Base-by-base conservation (phyloP, 352 stramenopile species). In the Phytophthora hibernalis region DNA sequence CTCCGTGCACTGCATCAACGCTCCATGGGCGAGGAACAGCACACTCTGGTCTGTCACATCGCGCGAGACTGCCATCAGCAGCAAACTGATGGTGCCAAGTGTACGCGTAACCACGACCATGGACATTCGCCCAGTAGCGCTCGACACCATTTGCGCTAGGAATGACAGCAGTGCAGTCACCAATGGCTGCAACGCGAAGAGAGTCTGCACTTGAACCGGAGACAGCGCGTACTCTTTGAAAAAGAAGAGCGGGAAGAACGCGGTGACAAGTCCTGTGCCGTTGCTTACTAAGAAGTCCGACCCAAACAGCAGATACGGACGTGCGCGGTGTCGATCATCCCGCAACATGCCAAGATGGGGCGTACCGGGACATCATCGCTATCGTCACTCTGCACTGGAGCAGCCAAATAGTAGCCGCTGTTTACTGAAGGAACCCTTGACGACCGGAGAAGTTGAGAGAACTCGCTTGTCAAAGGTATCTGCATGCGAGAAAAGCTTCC, bases 241-340 rank as follows among this genome's bases (percentile, higher is more conserved):
- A 51, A 94, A 85, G 64, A 91, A 92, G 8, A 94, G 70, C 31
- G 83, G 77, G 54, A 92, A 81, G 30, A 87, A 87, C 31, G 75
- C 81, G 22, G 77, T 67, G 30, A 82, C 79, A 53, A 94, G 74
- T 13, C 85, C 85, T 3, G 72, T 72, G 28, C 74, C 83, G 47
- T 87, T 90, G 72, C 80, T 87, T 54, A 90, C 72, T 54, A 94
- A 68, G 38, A 94, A 91, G 56, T 90, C 82, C 30, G 82, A 82
- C 12, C 68, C 45, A 53, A 92, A 90, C 26, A 94, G 68, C 28
- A 94, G 33, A 31, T 70, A 82, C 4, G 83, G 13, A 92, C 80
- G 50, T 91, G 77, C 1, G 76, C 68, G 0, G 67, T 65, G 37
- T 79, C 43, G 20, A 76, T 50, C 45, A 88, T 33, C 0, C 75